Evolutionary conservation across 805 yeast species (phyloP).

Genomic region (Hanseniaspora opuntiae): DNA sequence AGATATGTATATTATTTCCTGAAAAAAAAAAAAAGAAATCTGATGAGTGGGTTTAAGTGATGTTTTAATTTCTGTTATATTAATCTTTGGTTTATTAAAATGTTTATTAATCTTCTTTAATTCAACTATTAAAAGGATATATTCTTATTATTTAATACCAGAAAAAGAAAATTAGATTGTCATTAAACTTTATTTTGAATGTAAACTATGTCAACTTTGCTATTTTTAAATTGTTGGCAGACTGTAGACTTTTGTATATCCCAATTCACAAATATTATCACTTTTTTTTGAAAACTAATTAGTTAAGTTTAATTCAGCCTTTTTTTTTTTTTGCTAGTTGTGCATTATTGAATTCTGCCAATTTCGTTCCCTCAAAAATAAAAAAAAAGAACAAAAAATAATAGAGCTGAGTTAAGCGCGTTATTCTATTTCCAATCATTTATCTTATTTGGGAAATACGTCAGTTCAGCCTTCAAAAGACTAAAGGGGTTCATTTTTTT

Average conservation of each 20-base stretch:
- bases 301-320: neutral
- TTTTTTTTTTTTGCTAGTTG: neutral
- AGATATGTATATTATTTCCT: too few relatives aligned
- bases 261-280: neutral
- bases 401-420: slow-evolving; percentile 1
- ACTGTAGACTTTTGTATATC: neutral
- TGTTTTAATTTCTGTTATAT: too few relatives aligned
- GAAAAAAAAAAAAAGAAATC: too few relatives aligned
- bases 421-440: neutral
- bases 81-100: too few relatives aligned
- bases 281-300: neutral
- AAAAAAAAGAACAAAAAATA: neutral
- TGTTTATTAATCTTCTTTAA: too few relatives aligned
- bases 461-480: neutral
- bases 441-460: slow-evolving; percentile 1
- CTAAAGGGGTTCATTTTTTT: neutral
- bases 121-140: too few relatives aligned
- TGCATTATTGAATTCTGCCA: neutral
- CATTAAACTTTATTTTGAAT: too few relatives aligned
- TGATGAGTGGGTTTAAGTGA: too few relatives aligned
- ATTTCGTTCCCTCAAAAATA: neutral
- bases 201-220: too few relatives aligned
- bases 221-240: neutral
- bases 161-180: too few relatives aligned
- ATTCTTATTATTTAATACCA: too few relatives aligned